phyloP scores from a whole-genome alignment of 1,139 yeast genomes.

The Geotrichum klebahnii region DNA sequence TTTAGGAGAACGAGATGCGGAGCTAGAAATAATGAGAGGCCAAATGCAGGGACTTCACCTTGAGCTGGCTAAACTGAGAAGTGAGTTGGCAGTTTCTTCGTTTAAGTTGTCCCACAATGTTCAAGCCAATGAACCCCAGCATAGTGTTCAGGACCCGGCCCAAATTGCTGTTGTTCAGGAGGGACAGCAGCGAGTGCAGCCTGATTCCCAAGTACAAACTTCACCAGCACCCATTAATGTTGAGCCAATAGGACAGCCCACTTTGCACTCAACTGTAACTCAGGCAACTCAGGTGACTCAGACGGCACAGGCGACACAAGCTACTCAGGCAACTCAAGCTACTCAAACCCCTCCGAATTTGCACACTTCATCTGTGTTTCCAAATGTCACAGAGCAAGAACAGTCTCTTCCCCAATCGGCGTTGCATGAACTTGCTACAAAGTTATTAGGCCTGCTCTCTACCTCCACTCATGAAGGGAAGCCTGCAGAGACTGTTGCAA shows the following conservation, averaged over 20 bases:
- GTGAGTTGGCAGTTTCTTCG: conserved; percentile 1
- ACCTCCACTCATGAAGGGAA: conserved; percentile 1
- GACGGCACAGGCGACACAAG: neutral
- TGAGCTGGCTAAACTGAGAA: conserved; percentile 9
- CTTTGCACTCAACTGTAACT: neutral
- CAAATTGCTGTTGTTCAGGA: neutral
- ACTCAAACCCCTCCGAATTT: too few species aligned
- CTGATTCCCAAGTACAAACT: neutral
- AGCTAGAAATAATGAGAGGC: neutral
- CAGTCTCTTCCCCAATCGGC: neutral
- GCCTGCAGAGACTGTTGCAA: neutral
- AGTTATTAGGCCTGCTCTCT: conserved; percentile 9
- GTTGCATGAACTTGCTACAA: conserved; percentile 3
- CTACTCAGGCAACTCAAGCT: too few species aligned
- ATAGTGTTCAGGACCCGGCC: too few species aligned
- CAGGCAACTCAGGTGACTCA: neutral
- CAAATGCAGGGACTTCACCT: neutral
- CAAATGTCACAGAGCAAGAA: neutral
- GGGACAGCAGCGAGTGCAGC: neutral
- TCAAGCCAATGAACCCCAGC: too few species aligned
- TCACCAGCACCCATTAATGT: neutral
- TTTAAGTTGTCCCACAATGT: neutral
- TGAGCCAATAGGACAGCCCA: neutral
- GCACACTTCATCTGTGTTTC: neutral
- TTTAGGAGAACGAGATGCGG: conserved; percentile 18